Percentiles rank a stretch among this genome's conserved stretches.
These are phyloP conservation scores for Conticribra guillardii DNA, from an alignment of 108 stramenopile genomes.

Conservation along the genomic window DNA sequence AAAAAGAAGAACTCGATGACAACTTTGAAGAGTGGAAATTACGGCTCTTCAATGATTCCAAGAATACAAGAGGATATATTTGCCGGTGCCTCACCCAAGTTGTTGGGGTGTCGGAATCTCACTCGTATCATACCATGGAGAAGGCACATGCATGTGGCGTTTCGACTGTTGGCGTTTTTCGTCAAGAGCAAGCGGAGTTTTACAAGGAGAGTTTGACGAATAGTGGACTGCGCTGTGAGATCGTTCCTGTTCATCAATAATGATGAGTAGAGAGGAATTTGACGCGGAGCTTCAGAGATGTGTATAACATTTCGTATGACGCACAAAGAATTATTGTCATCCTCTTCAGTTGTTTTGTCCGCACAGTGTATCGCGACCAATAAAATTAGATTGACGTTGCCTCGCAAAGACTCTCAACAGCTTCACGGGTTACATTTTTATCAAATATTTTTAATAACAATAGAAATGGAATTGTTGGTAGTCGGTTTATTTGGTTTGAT, in stretches of 20 bases:
- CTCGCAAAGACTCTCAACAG: too few species aligned
- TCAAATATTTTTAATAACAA: too few species aligned
- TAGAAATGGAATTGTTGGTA: too few species aligned
- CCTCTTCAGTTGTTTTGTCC: too few species aligned
- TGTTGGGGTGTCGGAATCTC: constrained; percentile 6
- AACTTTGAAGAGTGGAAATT: constrained; percentile 11
- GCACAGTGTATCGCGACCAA: too few species aligned
- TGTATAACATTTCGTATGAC: too few species aligned
- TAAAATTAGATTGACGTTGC: too few species aligned
- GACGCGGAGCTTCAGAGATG: too few species aligned
- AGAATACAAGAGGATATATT: constrained; percentile 10
- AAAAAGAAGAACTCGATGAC: background rate
- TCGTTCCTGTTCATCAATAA: constrained; percentile 20
- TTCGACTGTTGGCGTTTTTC: constrained; percentile 16
- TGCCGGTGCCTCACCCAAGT: constrained; percentile 10
- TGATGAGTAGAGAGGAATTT: too few species aligned
- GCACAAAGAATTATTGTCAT: too few species aligned
- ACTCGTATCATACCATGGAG: constrained; percentile 14
- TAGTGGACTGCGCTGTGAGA: constrained; percentile 18
- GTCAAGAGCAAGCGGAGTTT: constrained; percentile 16
- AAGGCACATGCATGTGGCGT: constrained; percentile 5
- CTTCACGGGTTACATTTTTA: too few species aligned
- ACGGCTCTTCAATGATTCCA: constrained; percentile 9
- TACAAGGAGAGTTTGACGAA: constrained; percentile 12
- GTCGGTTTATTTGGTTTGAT: too few species aligned